phyloP scores from a whole-genome alignment of 2,329 filamentous ascomycete species.

The Phoma sp. region DNA sequence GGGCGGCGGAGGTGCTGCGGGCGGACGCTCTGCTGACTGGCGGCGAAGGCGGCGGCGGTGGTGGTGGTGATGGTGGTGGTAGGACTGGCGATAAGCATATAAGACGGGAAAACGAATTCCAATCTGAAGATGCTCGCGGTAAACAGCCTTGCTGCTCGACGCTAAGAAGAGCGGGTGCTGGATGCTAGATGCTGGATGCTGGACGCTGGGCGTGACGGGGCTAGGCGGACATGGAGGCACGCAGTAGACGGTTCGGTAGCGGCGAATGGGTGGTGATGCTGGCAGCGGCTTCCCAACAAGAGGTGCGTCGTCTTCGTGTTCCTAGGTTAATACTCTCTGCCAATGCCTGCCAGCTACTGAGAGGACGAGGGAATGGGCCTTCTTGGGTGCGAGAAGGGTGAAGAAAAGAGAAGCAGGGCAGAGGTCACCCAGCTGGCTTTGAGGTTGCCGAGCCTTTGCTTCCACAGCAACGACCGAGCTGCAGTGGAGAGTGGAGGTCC shows the following conservation, averaged over 20 bases:
- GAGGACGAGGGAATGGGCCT: conserved; percentile 34
- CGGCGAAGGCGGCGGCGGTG: conserved; percentile 25
- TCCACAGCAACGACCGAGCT: conserved; percentile 28
- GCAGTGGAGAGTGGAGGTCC: conserved; percentile 27
- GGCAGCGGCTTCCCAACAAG: conserved; percentile 28
- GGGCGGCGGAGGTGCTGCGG: conserved; percentile 18
- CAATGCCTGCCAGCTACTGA: conserved; percentile 17
- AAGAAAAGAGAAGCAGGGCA: conserved; percentile 35
- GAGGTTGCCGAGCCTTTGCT: conserved; percentile 41
- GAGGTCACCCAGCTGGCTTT: conserved; percentile 45
- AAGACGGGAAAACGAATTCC: conserved; percentile 50
- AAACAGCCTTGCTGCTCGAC: conserved; percentile 25
- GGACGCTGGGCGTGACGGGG: conserved; percentile 23
- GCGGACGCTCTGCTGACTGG: conserved; percentile 26
- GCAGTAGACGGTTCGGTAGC: conserved; percentile 28
- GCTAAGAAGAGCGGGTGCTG: conserved; percentile 22
- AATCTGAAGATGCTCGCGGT: conserved; percentile 47
- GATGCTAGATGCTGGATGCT: neutral
- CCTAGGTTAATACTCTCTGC: conserved; percentile 23
- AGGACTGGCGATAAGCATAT: conserved; percentile 44
- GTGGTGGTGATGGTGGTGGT: neutral
- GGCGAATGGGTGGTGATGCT: conserved; percentile 10
- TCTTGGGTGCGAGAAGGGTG: conserved; percentile 51
- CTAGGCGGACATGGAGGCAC: conserved; percentile 27
- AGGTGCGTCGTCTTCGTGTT: conserved; percentile 30